Percentiles rank a stretch among this genome's conserved stretches.
Evolutionary conservation across 441 rosid species (phyloP).

Genomic region (Erodium trifolium): DNA sequence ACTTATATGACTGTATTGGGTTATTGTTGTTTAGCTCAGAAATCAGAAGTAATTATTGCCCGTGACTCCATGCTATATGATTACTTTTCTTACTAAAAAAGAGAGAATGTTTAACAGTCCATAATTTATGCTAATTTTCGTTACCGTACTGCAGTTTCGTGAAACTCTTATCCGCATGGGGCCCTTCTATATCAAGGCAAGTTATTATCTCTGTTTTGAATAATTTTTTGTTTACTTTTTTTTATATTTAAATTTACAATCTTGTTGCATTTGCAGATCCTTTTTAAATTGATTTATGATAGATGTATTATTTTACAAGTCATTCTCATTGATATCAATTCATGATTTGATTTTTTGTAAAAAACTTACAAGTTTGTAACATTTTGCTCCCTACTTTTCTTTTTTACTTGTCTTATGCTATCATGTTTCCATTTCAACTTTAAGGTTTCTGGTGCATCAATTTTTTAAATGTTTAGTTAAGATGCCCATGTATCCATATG

Average conservation of each 20-base stretch:
- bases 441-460: neutral
- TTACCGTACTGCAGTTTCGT: constrained; percentile 57
- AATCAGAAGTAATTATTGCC: neutral
- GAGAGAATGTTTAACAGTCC: neutral
- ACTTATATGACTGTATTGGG: neutral
- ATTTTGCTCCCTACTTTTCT: neutral
- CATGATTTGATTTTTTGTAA: neutral
- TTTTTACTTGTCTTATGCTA: neutral
- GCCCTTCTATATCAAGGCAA: constrained; percentile 91
- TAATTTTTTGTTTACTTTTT: neutral
- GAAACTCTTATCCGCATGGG: constrained; percentile 80
- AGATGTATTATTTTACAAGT: neutral
- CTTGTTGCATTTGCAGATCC: neutral
- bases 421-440: neutral
- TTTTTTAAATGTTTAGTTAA: neutral
- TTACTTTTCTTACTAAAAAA: neutral
- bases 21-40: neutral
- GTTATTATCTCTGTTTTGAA: constrained; percentile 21
- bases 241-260: neutral
- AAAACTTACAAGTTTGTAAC: neutral
- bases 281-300: neutral
- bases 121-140: constrained; percentile 5
- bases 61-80: neutral
- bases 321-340: neutral
- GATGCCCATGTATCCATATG: neutral